These are phyloP conservation scores for Coniella lustricola DNA, from an alignment of 2,329 filamentous ascomycete species.

Conservation along the genomic window DNA sequence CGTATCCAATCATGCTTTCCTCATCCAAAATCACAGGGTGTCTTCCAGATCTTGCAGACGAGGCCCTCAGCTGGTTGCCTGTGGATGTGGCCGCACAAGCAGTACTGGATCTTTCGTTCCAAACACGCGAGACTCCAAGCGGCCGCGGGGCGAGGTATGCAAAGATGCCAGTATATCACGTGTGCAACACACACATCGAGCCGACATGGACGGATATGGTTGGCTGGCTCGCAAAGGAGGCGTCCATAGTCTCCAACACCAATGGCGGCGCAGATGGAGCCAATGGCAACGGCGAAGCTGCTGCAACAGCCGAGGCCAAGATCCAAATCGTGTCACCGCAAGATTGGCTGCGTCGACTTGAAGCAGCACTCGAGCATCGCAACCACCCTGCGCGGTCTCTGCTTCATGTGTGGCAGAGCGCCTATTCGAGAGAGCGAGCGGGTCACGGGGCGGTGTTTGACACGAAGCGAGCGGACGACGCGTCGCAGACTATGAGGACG, in stretches of 20 bases:
- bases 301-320: too few species aligned
- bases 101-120: constrained; percentile 31
- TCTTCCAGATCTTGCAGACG: constrained; percentile 32
- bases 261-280: not conserved
- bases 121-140: constrained; percentile 7
- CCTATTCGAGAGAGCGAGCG: constrained; percentile 23
- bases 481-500: constrained; percentile 27
- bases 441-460: constrained; percentile 25
- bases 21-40: constrained; percentile 29
- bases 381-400: constrained; percentile 36
- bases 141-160: constrained; percentile 19
- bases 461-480: constrained; percentile 25
- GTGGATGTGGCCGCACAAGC: constrained; percentile 36
- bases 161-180: constrained; percentile 34
- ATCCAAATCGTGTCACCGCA: constrained; percentile 27
- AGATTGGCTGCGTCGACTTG: constrained; percentile 36
- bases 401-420: constrained; percentile 41
- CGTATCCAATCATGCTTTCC: constrained; percentile 41
- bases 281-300: not conserved
- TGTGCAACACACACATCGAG: constrained; percentile 37
- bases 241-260: constrained; percentile 24
- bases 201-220: constrained; percentile 40
- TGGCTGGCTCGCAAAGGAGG: constrained; percentile 29
- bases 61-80: constrained; percentile 37
- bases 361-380: constrained; percentile 22